Base-by-base conservation (phyloP, 768 basidiomycete species). In the Phaeotremella skinneri region DNA sequence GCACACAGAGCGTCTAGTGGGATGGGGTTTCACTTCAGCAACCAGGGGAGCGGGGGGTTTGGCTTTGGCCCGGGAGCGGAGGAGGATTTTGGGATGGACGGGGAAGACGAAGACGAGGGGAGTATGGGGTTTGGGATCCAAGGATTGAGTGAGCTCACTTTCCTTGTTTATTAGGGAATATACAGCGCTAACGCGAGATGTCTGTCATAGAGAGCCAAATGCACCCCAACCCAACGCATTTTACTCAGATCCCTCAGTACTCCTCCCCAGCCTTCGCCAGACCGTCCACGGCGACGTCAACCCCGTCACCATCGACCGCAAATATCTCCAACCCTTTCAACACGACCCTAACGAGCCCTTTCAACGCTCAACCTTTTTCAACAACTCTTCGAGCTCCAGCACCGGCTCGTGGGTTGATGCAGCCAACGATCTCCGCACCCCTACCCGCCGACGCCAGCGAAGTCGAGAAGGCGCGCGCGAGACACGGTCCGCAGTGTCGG, bases 31-130 rank as follows among this genome's bases (percentile, higher is more conserved):
- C 43, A 9, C 6, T 20, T 9, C 43, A 23, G 43, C 13, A 45
- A 45, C 23, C 43, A 45, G 4, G 71, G 71, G 1, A 64, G 55
- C 48, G 71, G 71, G 1, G 71, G 71, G 3, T 69, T 73, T 31
- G 66, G 68, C 1, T 73, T 73, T 31, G 71, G 71, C 9, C 71
- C 71, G 25, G 71, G 71, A 2, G 66, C 68, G 0, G 68, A 70
- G 52, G 71, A 73, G 51, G 71, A 73, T 56, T 39, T 39, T 39
- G 43, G 43, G 21, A 45, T 45, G 20, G 9, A 9, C 7, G 43
- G 13, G 13, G 43, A 20, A 20, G 43, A 45, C 43, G 69, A 66
- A 47, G 59, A 65, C 21, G 63, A 64, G 45, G 26, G 39, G 31
- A 51, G 6, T 21, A 50, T 49, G 61, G 59, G 29, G 14, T 49